Conservation (phyloP, 1,139 yeast genomes). For the Diutina mesorugosa region DNA sequence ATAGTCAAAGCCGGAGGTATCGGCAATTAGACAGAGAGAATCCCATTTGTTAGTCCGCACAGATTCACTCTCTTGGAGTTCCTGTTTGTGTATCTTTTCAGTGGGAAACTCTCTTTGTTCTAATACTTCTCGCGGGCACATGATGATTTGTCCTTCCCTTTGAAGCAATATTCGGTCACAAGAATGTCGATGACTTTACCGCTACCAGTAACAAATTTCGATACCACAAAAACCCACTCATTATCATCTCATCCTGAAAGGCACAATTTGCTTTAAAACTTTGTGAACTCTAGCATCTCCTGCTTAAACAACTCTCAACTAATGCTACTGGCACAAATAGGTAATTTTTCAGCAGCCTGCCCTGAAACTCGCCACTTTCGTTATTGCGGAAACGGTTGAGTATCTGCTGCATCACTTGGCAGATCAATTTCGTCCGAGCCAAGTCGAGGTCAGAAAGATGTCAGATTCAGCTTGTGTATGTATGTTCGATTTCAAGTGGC, state of each 20-base stretch:
- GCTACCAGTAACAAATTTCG: constrained; percentile 37
- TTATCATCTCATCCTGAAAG: constrained; percentile 68
- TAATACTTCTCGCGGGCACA: constrained; percentile 49
- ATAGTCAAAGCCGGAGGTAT: not conserved
- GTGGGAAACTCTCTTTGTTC: constrained; percentile 42
- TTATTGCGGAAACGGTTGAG: constrained; percentile 18
- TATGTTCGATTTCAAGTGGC: constrained; percentile 77
- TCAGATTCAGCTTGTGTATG: constrained; percentile 75
- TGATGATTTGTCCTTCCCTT: constrained; percentile 60
- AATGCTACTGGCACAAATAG: constrained; percentile 76
- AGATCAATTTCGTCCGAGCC: constrained; percentile 58
- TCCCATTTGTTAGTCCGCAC: not conserved
- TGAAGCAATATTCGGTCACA: constrained; percentile 67
- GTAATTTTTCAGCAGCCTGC: constrained; percentile 15
- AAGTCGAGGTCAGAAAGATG: constrained; percentile 80
- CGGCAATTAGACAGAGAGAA: not conserved
- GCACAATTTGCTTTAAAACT: constrained; percentile 41
- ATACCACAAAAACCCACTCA: constrained; percentile 77
- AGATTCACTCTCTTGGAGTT: not conserved
- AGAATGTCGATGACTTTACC: constrained; percentile 36
- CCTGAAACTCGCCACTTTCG: constrained; percentile 21
- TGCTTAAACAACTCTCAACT: constrained; percentile 55
- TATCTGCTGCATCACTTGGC: constrained; percentile 24
- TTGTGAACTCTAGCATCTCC: constrained; percentile 58
- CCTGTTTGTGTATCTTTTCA: constrained; percentile 24